These are phyloP conservation scores for Elasticomyces elasticus DNA, from an alignment of 495 filamentous ascomycete genomes.

Conservation along the genomic window DNA sequence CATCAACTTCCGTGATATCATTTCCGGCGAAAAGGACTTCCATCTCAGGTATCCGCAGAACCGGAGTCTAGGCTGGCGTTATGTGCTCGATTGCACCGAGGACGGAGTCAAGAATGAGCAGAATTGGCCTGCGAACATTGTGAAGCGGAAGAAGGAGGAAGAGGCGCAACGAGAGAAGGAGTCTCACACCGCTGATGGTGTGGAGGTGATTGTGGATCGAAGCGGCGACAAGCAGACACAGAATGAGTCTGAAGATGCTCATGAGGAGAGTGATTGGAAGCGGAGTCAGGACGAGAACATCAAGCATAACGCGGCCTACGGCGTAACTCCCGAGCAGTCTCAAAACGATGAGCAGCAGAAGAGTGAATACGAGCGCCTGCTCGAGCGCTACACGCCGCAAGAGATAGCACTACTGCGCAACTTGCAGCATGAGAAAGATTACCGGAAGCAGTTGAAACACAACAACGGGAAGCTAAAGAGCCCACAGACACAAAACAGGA, in stretches of 20 bases:
- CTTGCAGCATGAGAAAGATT: slow-evolving; percentile 24
- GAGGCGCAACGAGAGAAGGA: slow-evolving; percentile 14
- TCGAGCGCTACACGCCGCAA: slow-evolving; percentile 20
- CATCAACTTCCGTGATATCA: slow-evolving; percentile 17
- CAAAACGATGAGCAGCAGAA: slow-evolving; percentile 8
- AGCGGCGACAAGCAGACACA: slow-evolving; percentile 6
- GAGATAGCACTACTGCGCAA: slow-evolving; percentile 24
- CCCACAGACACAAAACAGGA: slow-evolving; percentile 14
- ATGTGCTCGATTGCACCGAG: slow-evolving; percentile 14
- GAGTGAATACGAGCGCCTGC: slow-evolving; percentile 18
- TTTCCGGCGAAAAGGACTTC: slow-evolving; percentile 11
- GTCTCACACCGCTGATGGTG: slow-evolving; percentile 3
- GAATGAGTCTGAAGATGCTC: slow-evolving; percentile 1
- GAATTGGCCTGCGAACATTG: slow-evolving; percentile 22
- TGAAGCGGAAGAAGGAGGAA: slow-evolving; percentile 17
- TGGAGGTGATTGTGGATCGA: background rate
- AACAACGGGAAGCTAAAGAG: slow-evolving; percentile 28
- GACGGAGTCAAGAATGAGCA: slow-evolving; percentile 20
- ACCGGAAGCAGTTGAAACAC: slow-evolving; percentile 18
- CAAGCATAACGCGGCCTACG: slow-evolving; percentile 21
- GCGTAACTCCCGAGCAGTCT: background rate
- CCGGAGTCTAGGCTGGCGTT: slow-evolving; percentile 17
- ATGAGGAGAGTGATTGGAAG: slow-evolving; percentile 15
- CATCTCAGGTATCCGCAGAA: slow-evolving; percentile 12
- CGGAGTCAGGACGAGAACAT: slow-evolving; percentile 8